These are phyloP conservation scores for Penicillium sp. DNA, from an alignment of 2,329 filamentous ascomycete genomes.

Conservation along the genomic window DNA sequence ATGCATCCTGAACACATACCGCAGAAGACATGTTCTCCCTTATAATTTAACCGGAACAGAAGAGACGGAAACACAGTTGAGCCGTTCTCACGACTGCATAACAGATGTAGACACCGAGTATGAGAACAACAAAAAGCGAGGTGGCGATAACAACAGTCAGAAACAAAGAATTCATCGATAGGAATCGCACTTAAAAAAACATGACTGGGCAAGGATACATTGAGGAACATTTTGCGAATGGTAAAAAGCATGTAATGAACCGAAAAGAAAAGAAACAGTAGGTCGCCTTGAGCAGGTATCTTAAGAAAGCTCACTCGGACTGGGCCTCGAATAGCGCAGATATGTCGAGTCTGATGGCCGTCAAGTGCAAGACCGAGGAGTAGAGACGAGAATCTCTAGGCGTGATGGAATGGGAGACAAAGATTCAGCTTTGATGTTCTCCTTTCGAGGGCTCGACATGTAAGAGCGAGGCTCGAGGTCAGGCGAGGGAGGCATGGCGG, in stretches of 20 bases:
- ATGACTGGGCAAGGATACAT: constrained; percentile 20
- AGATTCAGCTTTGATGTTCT: constrained; percentile 37
- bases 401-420: constrained; percentile 40
- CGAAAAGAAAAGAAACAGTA: constrained; percentile 5
- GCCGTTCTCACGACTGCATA: not conserved
- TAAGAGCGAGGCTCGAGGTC: constrained; percentile 32
- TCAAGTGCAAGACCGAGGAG: constrained; percentile 35
- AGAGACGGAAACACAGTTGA: not conserved
- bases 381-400: constrained; percentile 38
- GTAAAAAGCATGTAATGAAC: constrained; percentile 14
- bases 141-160: not conserved
- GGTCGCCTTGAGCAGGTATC: not conserved
- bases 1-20: constrained; percentile 28
- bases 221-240: constrained; percentile 18
- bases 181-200: no score
- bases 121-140: constrained; percentile 4
- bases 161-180: no score
- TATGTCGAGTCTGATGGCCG: not conserved
- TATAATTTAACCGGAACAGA: constrained; percentile 7
- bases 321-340: not conserved
- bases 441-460: constrained; percentile 43
- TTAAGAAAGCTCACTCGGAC: not conserved
- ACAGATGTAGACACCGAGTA: not conserved
- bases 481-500: constrained; percentile 32
- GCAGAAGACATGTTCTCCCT: constrained; percentile 10